Evolutionary conservation across 352 stramenopile species (phyloP).

Genomic region (Blastocystis sp.): DNA sequence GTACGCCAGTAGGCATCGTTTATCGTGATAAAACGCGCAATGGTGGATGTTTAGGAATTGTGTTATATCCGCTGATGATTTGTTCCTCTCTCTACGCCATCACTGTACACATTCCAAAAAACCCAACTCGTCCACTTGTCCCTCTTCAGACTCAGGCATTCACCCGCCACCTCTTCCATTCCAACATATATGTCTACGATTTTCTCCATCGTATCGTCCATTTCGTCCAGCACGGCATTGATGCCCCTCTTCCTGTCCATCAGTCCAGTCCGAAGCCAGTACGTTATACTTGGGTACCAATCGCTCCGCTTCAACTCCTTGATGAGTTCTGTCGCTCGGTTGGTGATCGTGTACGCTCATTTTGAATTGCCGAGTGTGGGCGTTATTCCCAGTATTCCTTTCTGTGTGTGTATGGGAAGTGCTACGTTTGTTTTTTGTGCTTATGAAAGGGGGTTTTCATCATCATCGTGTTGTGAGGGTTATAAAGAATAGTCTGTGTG

Average conservation of each 20-base stretch:
- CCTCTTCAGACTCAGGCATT: background rate
- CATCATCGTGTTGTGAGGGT: too few relatives aligned
- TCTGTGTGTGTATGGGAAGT: too few relatives aligned
- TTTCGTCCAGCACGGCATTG: constrained; percentile 51
- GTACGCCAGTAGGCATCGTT: constrained; percentile 51
- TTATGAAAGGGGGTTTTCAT: too few relatives aligned
- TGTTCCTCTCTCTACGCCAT: constrained; percentile 30
- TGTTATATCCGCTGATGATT: constrained; percentile 14
- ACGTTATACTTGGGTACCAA: constrained; percentile 56
- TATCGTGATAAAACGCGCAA: constrained; percentile 43
- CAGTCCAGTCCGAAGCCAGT: background rate
- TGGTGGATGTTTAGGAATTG: constrained; percentile 55
- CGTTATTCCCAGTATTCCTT: too few relatives aligned
- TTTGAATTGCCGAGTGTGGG: background rate
- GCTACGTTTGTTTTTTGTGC: too few relatives aligned
- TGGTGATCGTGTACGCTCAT: constrained; percentile 46
- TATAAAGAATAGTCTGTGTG: too few relatives aligned
- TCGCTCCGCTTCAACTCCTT: constrained; percentile 60
- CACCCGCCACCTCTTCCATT: constrained; percentile 12
- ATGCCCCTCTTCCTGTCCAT: constrained; percentile 57
- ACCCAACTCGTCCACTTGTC: too few relatives aligned
- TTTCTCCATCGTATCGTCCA: constrained; percentile 17
- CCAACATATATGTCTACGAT: constrained; percentile 38
- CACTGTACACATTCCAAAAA: background rate
- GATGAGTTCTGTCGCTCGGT: constrained; percentile 48